Percentiles rank a stretch among this genome's conserved stretches.
Conservation (phyloP, 768 basidiomycete genomes). For the Cyclocybe cylindracea region DNA sequence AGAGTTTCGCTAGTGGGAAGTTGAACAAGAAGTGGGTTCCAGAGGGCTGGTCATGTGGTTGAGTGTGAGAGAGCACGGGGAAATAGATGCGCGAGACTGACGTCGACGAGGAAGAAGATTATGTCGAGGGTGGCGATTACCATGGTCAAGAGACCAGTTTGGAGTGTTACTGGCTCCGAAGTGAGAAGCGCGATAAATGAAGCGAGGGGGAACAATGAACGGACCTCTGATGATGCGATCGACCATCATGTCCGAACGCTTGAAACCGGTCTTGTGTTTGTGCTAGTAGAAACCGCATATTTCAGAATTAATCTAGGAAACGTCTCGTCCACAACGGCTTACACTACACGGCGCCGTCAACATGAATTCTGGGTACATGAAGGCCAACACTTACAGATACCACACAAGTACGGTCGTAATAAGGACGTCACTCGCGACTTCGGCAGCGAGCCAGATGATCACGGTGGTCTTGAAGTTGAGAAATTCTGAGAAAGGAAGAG, state of each 20-base stretch:
- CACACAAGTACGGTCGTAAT: slow-evolving; percentile 45
- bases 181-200: neutral
- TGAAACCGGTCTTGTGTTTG: slow-evolving; percentile 43
- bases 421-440: slow-evolving; percentile 38
- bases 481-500: slow-evolving; percentile 26
- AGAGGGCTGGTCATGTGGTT: slow-evolving; percentile 1
- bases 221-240: slow-evolving; percentile 43
- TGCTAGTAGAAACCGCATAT: slow-evolving; percentile 20
- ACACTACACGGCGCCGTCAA: slow-evolving; percentile 2
- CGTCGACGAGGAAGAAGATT: slow-evolving; percentile 29
- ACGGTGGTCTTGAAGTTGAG: slow-evolving; percentile 29
- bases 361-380: neutral
- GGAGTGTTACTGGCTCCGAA: slow-evolving; percentile 31
- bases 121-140: slow-evolving; percentile 34
- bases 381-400: slow-evolving; percentile 34
- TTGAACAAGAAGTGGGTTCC: slow-evolving; percentile 19
- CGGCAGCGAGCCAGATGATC: slow-evolving; percentile 43
- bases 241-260: slow-evolving; percentile 39
- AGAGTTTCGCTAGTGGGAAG: slow-evolving; percentile 19
- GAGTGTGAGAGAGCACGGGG: too few relatives aligned
- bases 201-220: slow-evolving; percentile 1
- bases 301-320: neutral
- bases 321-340: neutral
- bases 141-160: slow-evolving; percentile 37
- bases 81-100: slow-evolving; percentile 8